Evolutionary conservation across 768 basidiomycete species (phyloP), one percentile per base, ranked within the genome.

Genomic region (Termitomyces sp.): DNA sequence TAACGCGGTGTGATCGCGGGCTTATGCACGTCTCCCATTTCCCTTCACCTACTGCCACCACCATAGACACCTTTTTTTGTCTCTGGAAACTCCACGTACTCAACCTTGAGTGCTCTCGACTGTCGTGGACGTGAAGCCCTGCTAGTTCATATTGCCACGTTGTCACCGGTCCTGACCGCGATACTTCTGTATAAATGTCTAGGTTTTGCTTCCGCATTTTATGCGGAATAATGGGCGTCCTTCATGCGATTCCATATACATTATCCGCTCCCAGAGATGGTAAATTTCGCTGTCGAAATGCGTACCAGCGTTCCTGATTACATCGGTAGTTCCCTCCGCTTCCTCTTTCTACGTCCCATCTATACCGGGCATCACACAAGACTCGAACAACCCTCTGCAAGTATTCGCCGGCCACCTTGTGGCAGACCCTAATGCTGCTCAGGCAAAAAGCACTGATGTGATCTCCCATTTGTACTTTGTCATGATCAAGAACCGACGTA

Each of bases 391-490:
- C 30, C 86, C 90, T 12, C 70, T 94, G n/a, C 83, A 83, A 60
- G 82, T 94, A 68, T 94, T 85, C 63, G 86, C 89, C 10, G 94
- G 94, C 2, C 91, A 94, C 70, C 74, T 95, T 38, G 73, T 86
- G n/a, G 86, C 91, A 1, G 91, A 89, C 73, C 87, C 87, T 8
- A 73, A 81, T 69, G 77, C 75, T 21, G 61, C 76, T 10, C 71
- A 69, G n/a, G 76, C 78, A 11, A 69, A 78, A 5, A 64, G 71
- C 28, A 84, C 79, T n/a, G 81, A 85, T 55, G 78, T 89, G 35
- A 84, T 84, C 8, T 77, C 91, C 0, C 91, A 95, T 67, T 67
- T 94, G 10, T 96, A 82, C 77, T 99, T 98, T 69, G 84, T 96
- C 56, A 79, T 98, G 73, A 76, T 94, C 41, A 92, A 94, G 70